phyloP scores from a whole-genome alignment of 176 grass and related monocot genomes.

The Oropetium thomaeum region DNA sequence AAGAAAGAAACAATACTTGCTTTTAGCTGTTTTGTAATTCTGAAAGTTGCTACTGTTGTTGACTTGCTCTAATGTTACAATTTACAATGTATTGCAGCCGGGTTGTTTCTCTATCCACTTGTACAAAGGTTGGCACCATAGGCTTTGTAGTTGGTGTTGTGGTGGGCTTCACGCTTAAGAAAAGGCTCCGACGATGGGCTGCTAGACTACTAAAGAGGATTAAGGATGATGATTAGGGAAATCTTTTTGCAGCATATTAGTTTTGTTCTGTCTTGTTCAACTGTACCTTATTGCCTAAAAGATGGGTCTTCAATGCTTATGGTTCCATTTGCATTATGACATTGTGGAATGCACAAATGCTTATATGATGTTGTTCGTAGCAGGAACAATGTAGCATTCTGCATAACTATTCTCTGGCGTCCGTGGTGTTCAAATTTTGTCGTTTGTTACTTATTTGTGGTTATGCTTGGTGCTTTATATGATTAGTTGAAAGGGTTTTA shows the following conservation, averaged over 20 bases:
- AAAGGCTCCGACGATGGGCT: conserved; percentile 56
- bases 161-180: conserved; percentile 76
- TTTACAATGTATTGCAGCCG: conserved; percentile 37
- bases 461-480: not conserved
- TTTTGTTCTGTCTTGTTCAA: conserved; percentile 6
- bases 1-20: not conserved
- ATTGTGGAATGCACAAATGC: not conserved
- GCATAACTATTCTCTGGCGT: not conserved
- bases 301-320: not conserved
- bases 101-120: conserved; percentile 59
- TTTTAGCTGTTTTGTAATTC: not conserved
- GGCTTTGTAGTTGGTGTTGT: conserved; percentile 62
- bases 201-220: conserved; percentile 63
- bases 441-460: not conserved
- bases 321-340: not conserved
- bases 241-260: not conserved
- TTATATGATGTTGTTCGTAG: not conserved
- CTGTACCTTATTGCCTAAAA: not conserved
- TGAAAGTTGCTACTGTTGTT: not conserved
- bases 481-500: not conserved
- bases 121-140: conserved; percentile 57
- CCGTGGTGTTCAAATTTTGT: not conserved
- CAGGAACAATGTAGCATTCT: not conserved
- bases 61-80: not conserved
- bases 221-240: conserved; percentile 49